Evolutionary conservation across 1,139 yeast species (phyloP), one percentile per base, ranked within the genome.

Genomic region (Blastobotrys proliferans): DNA sequence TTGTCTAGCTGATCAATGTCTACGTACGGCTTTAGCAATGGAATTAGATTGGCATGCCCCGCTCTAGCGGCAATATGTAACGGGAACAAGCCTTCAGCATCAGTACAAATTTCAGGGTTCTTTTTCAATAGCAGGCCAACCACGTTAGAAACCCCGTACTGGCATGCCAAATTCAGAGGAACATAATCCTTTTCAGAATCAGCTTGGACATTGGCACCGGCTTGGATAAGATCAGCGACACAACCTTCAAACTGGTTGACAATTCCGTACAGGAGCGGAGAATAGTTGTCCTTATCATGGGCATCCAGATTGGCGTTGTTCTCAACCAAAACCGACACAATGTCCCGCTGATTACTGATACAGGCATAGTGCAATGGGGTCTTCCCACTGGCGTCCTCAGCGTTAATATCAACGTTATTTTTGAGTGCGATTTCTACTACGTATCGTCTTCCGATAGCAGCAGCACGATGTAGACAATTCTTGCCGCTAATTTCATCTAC

Each of bases 311-410:
- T 59, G 3, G 68, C 68, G 10, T 64, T 66, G 4, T 61, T 53
- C 17, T 52, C 49, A n/a, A 69, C 50, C 16, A 69, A 54, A 18
- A 56, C 54, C n/a, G 45, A 44, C 27, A 69, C 51, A 22, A 66
- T 52, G 14, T 60, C 61, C 25, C 55, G 53, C 36, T 64, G 64
- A 40, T 66, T 58, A 47, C 64, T 60, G 16, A 66, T 56, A 5
- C 95, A 77, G 1, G 96, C 94, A 60, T 90, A 87, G 62, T 92
- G 97, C 11, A 92, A 66, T 30, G 97, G 90, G 2, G 83, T 81
- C 53, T 94, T 74, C 3, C 95, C 95, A 53, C 84, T 81, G 34
- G 74, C 73, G 57, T 83, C 94, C 45, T 67, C 69, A 18, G 70
- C 62, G 4, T 70, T 63, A 3, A 67, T 64, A 45, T 66, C 67